phyloP scores from a whole-genome alignment of 306 rosid species.

The Abrus pulchellus region DNA sequence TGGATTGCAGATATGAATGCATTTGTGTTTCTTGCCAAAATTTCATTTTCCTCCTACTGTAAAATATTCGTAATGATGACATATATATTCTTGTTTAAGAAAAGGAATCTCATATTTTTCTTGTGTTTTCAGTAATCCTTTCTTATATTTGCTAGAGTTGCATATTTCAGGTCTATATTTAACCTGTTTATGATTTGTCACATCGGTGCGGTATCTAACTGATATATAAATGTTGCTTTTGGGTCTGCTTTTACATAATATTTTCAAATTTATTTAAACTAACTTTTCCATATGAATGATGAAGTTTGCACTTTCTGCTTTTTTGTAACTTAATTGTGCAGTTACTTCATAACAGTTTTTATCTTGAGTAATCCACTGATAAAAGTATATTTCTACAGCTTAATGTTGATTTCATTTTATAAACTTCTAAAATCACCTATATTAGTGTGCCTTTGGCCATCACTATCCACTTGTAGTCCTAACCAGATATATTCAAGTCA shows the following conservation, averaged over 20 bases:
- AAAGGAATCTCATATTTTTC: slow-evolving; percentile 14
- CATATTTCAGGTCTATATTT: neutral
- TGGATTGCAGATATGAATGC: neutral
- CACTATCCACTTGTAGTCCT: neutral
- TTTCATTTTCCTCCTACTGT: slow-evolving; percentile 15
- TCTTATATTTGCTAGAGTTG: slow-evolving; percentile 5
- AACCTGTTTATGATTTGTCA: neutral
- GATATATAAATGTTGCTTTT: slow-evolving; percentile 10
- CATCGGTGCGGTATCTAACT: slow-evolving; percentile 17
- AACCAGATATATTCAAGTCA: neutral
- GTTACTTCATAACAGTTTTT: slow-evolving; percentile 5
- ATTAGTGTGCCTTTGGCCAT: slow-evolving; percentile 1
- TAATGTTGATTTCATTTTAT: neutral
- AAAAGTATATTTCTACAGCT: slow-evolving; percentile 1
- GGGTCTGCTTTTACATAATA: slow-evolving; percentile 7
- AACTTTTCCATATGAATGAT: neutral
- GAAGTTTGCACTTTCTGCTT: neutral
- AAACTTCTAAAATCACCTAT: slow-evolving; percentile 16
- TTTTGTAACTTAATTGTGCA: slow-evolving; percentile 2
- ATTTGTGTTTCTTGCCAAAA: neutral
- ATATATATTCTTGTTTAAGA: neutral
- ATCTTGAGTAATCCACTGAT: neutral
- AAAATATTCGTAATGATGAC: neutral
- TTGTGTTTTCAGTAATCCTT: neutral
- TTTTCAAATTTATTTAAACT: neutral